These are phyloP conservation scores for Senna tora DNA, from an alignment of 306 rosid species.

Conservation along the genomic window DNA sequence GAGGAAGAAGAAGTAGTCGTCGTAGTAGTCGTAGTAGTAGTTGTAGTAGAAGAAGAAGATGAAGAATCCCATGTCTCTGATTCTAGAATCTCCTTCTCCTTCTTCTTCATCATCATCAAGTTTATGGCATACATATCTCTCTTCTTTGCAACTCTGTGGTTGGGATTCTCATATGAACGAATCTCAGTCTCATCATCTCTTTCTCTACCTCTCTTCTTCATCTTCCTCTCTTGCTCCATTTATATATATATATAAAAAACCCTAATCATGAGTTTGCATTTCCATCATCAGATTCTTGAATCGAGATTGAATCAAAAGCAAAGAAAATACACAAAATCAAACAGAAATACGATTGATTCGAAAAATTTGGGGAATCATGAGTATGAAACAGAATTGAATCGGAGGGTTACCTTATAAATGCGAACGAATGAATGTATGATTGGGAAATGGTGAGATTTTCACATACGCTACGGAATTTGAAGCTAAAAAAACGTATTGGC, in stretches of 20 bases:
- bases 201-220: conserved; percentile 61
- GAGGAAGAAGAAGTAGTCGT: too few relatives aligned
- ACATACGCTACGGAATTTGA: conserved; percentile 60
- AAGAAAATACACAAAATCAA: neutral
- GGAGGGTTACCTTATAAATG: conserved; percentile 36
- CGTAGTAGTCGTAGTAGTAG: too few relatives aligned
- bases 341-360: conserved; percentile 5
- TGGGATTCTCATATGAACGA: conserved; percentile 22
- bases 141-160: conserved; percentile 45
- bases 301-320: neutral
- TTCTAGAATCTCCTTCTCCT: conserved; percentile 34
- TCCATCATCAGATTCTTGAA: conserved; percentile 12
- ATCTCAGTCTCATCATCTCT: conserved; percentile 39
- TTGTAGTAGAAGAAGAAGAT: too few relatives aligned
- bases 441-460: conserved; percentile 50
- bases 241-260: neutral
- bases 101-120: conserved; percentile 31
- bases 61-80: conserved; percentile 36
- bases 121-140: conserved; percentile 38
- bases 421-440: too few relatives aligned
- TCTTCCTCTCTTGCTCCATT: conserved; percentile 53
- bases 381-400: conserved; percentile 10
- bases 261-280: conserved; percentile 21
- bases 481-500: conserved; percentile 54
- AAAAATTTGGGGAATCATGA: conserved; percentile 13